A percentile compares a stretch with the other conserved stretches of the same genome.
phyloP scores from a whole-genome alignment of 31 red algal genomes.

The Pterothamnion heteromorphum region DNA sequence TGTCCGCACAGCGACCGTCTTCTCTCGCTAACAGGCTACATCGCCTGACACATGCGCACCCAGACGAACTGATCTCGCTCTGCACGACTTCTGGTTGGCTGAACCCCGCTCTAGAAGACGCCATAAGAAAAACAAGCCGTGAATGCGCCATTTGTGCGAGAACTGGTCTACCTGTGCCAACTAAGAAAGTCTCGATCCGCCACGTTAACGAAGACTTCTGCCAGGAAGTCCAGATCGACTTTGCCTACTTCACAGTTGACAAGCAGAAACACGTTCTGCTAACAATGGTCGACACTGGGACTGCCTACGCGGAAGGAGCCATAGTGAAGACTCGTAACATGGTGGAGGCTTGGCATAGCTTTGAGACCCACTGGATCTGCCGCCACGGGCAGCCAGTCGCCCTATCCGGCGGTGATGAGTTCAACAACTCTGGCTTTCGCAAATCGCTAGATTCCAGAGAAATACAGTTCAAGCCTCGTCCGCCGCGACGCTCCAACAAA shows the following conservation, averaged over 20 bases:
- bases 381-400: not conserved
- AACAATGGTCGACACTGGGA: not conserved
- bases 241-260: not conserved
- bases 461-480: constrained; percentile 33
- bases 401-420: constrained; percentile 48
- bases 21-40: too few relatives aligned
- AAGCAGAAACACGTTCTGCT: not conserved
- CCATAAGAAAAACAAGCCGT: too few relatives aligned
- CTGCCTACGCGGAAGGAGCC: constrained; percentile 25
- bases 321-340: not conserved
- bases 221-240: constrained; percentile 28
- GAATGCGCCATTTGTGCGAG: not conserved
- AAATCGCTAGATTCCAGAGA: not conserved
- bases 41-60: too few relatives aligned
- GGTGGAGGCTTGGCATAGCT: not conserved
- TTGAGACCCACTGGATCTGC: constrained; percentile 43
- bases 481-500: constrained; percentile 29
- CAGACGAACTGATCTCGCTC: too few relatives aligned
- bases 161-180: not conserved
- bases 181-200: constrained; percentile 40
- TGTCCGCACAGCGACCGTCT: too few relatives aligned
- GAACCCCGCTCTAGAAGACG: too few relatives aligned
- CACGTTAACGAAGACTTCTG: constrained; percentile 43
- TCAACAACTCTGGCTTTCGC: not conserved
- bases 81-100: too few relatives aligned